Conservation (phyloP, 2,329 filamentous ascomycete genomes). For the Penicillium rolfsii region DNA sequence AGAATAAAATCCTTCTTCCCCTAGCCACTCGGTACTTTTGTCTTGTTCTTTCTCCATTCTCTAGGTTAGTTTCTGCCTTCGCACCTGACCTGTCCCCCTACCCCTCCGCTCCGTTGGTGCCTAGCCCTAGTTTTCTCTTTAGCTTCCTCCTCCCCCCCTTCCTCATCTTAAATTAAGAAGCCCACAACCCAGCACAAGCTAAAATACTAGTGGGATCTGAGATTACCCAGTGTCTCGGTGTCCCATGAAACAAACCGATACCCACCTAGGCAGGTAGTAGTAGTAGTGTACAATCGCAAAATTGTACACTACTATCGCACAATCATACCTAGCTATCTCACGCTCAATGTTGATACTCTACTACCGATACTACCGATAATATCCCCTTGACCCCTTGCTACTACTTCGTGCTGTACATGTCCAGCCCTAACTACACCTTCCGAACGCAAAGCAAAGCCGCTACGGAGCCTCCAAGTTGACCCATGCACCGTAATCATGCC, state of each 20-base stretch:
- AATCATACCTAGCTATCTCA: conserved; percentile 5
- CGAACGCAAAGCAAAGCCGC: background rate
- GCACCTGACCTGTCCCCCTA: background rate
- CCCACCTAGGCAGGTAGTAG: conserved; percentile 22
- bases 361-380: background rate
- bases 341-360: background rate
- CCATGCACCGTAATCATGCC: background rate
- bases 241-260: conserved; percentile 11
- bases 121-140: background rate
- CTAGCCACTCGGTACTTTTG: conserved; percentile 3
- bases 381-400: too few species aligned
- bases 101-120: background rate
- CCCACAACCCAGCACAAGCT: background rate
- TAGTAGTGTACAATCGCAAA: background rate
- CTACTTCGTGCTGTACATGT: background rate
- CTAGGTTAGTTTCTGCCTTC: background rate
- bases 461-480: background rate
- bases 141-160: background rate
- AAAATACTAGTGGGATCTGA: conserved; percentile 10
- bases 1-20: background rate
- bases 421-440: background rate
- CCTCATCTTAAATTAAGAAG: background rate
- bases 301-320: background rate
- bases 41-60: background rate
- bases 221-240: conserved; percentile 11